Conservation (phyloP, 306 rosid genomes). For the Crotalaria pallida region DNA sequence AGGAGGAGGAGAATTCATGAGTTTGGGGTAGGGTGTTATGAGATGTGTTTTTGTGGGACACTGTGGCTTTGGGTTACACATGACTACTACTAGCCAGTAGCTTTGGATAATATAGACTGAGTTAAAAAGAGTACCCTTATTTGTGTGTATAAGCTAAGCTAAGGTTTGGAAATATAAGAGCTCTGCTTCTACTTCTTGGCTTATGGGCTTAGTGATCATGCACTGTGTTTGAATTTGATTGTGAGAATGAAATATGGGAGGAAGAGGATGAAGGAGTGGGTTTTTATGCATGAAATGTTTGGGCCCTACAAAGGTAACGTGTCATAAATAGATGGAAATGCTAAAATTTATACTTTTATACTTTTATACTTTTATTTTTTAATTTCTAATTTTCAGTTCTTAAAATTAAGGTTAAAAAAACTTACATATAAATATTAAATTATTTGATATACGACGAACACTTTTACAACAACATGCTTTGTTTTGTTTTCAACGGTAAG, state of each 20-base stretch:
- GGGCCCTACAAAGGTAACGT: constrained; percentile 46
- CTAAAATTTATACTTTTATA: not conserved
- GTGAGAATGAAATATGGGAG: constrained; percentile 30
- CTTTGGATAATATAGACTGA: too few relatives aligned
- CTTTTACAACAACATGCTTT: constrained; percentile 7
- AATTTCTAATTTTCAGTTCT: not conserved
- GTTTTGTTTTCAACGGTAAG: constrained; percentile 4
- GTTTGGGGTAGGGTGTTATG: constrained; percentile 36
- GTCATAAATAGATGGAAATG: constrained; percentile 33
- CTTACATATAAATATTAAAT: not conserved
- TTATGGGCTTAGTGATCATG: not conserved
- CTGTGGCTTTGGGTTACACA: constrained; percentile 56
- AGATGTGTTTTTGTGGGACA: constrained; percentile 41
- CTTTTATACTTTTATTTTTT: not conserved
- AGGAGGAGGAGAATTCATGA: constrained; percentile 17
- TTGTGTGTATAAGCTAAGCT: not conserved
- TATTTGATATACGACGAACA: not conserved
- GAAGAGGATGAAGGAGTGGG: constrained; percentile 39
- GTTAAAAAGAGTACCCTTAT: not conserved
- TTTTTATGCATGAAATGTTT: constrained; percentile 44
- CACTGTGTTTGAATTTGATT: constrained; percentile 20
- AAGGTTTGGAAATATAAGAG: not conserved
- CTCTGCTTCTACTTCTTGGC: not conserved
- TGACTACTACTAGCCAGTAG: not conserved
- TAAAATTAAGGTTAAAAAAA: too few relatives aligned